Percentiles rank a stretch among this genome's conserved stretches.
Conservation (phyloP, 495 filamentous ascomycete species). For the Penicillium odoratum region DNA sequence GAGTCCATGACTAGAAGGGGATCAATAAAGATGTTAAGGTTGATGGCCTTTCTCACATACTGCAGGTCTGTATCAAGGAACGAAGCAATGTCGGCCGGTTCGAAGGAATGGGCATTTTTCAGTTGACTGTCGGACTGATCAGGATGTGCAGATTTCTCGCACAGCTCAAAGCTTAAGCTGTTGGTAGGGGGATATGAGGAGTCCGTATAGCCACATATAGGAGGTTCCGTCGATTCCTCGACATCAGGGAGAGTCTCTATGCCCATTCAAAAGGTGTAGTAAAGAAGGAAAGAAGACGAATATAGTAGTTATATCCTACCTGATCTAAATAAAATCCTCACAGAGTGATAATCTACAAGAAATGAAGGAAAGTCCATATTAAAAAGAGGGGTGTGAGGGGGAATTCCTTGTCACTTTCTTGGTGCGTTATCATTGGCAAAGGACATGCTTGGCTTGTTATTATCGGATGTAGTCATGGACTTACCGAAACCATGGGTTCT, state of each 20-base stretch:
- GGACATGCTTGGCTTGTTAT: constrained; percentile 21
- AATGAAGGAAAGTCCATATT: too few species aligned
- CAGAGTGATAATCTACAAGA: not conserved
- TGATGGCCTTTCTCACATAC: constrained; percentile 17
- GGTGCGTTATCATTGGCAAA: constrained; percentile 21
- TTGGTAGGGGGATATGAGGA: constrained; percentile 19
- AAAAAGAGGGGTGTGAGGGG: constrained; percentile 22
- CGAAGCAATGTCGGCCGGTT: constrained; percentile 25
- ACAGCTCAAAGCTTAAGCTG: constrained; percentile 20
- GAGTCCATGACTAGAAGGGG: constrained; percentile 48
- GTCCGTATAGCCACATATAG: constrained; percentile 42
- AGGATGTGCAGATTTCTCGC: constrained; percentile 11
- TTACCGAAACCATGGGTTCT: too few species aligned
- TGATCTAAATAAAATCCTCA: constrained; percentile 7
- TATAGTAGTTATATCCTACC: not conserved
- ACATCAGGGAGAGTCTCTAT: constrained; percentile 41
- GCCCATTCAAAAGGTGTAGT: constrained; percentile 41
- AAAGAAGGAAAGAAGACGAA: constrained; percentile 1
- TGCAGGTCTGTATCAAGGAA: constrained; percentile 31
- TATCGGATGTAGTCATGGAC: constrained; percentile 16
- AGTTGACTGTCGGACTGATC: not conserved
- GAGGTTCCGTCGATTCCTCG: constrained; percentile 48
- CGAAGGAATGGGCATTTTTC: constrained; percentile 31
- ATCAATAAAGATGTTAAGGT: not conserved
- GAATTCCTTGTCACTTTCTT: constrained; percentile 7